Evolutionary conservation across 148 eudicot genomes (phyloP).

Genomic region (Spergularia marina): DNA sequence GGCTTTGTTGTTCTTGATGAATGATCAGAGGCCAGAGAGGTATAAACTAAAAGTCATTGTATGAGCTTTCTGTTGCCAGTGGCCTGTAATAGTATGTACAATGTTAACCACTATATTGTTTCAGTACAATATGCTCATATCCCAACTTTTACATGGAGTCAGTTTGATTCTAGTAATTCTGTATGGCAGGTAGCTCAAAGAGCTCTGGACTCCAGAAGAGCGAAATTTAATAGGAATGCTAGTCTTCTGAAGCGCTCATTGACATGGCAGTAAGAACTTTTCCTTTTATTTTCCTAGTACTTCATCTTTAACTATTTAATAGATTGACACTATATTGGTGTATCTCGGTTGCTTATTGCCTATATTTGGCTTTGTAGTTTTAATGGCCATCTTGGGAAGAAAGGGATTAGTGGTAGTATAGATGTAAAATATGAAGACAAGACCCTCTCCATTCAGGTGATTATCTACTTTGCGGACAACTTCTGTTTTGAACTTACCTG

Average conservation of each 20-base stretch:
- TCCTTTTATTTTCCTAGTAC: neutral
- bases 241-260: constrained; percentile 65
- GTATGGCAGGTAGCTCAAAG: constrained; percentile 54
- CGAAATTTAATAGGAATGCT: constrained; percentile 68
- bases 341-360: neutral
- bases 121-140: neutral
- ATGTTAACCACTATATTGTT: neutral
- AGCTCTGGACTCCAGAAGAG: constrained; percentile 56
- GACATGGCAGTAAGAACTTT: constrained; percentile 74
- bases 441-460: constrained; percentile 82
- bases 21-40: neutral
- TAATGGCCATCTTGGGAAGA: constrained; percentile 78
- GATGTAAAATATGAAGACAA: constrained; percentile 65
- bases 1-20: neutral
- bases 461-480: constrained; percentile 15
- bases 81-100: neutral
- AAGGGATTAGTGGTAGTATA: constrained; percentile 85
- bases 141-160: neutral
- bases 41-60: neutral
- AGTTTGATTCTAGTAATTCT: neutral
- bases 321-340: neutral
- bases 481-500: constrained; percentile 3
- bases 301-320: constrained; percentile 7
- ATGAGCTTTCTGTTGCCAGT: neutral
- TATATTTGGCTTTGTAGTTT: constrained; percentile 45